Base-by-base conservation (phyloP, 176 grass and related monocot species). In the Oryza nivara region DNA sequence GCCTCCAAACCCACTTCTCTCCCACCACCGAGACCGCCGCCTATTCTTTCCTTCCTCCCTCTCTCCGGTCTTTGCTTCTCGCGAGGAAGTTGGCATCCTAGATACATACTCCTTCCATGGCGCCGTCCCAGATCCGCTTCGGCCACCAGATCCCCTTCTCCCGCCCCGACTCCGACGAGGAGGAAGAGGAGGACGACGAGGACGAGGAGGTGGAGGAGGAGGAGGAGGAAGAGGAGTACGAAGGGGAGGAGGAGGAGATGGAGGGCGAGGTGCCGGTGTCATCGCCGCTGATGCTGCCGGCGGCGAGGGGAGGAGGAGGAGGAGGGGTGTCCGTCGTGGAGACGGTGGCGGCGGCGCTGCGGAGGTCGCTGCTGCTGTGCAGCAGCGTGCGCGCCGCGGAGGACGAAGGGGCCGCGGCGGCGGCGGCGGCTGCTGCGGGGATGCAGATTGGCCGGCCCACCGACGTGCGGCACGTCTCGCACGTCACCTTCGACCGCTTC, bases 401-500 rank as follows among this genome's bases (percentile, higher is more conserved):
- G 74, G 88, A 96, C 19, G 88, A 90, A 23, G 52, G 40, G n/a
- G 56, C 75, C 6, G 4, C 76, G 0, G 16, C n/a, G 1, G 12
- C 54, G 2, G 12, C 54, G 1, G 6, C 13, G 10, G 48, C 47
- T 41, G 30, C 36, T 41, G 30, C 36, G 16, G 78, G 73, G 71
- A 99, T 99, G 96, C 93, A 99, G 86, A 99, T 99, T 36, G 91
- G 96, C 20, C 86, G 72, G 63, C 96, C 96, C 15, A 94, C 93
- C 15, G 93, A 99, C 80, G 96, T 99, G 70, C 93, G 86, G 46
- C 96, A 99, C 89, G 83, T 99, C 64, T 85, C 96, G 34, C 96
- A 99, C 70, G 93, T 99, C 67, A 99, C 96, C 35, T 99, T 99
- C 82, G 96, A 99, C 82, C 93, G 91, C 19, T 99, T 94, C 66